phyloP scores from a whole-genome alignment of 2,329 filamentous ascomycete genomes.

The Blastomyces gilchristii region DNA sequence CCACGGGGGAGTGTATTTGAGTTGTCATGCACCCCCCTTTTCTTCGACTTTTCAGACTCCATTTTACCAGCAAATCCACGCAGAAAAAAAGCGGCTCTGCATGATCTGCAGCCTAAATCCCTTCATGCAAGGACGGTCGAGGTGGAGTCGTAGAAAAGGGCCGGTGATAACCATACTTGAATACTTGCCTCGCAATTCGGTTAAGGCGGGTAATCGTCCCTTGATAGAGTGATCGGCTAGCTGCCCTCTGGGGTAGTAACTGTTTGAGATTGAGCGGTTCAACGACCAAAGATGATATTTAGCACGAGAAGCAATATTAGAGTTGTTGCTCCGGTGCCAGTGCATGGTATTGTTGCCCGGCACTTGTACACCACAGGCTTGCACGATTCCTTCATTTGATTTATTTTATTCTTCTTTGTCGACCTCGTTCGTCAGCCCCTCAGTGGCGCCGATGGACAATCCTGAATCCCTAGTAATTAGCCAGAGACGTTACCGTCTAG shows the following conservation, averaged over 20 bases:
- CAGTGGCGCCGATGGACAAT: background rate
- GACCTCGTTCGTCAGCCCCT: background rate
- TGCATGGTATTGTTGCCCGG: background rate
- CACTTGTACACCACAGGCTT: background rate
- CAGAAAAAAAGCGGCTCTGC: background rate
- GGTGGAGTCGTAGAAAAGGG: background rate
- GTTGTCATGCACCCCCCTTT: background rate
- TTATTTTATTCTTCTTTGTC: background rate
- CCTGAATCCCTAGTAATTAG: background rate
- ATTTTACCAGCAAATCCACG: background rate
- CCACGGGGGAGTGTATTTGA: background rate
- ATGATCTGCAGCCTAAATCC: background rate
- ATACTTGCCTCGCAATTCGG: background rate
- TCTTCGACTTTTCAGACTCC: background rate
- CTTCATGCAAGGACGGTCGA: background rate
- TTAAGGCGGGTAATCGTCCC: background rate
- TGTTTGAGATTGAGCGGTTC: background rate
- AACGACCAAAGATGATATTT: background rate
- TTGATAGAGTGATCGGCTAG: background rate
- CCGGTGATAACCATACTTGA: background rate
- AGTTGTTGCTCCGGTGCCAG: background rate
- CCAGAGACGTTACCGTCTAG: background rate
- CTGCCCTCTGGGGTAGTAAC: background rate
- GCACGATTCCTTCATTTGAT: no score
- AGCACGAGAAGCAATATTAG: background rate